Evolutionary conservation across 2,329 filamentous ascomycete genomes (phyloP), one percentile per base, ranked within the genome.

Genomic region (Tolypocladium album): DNA sequence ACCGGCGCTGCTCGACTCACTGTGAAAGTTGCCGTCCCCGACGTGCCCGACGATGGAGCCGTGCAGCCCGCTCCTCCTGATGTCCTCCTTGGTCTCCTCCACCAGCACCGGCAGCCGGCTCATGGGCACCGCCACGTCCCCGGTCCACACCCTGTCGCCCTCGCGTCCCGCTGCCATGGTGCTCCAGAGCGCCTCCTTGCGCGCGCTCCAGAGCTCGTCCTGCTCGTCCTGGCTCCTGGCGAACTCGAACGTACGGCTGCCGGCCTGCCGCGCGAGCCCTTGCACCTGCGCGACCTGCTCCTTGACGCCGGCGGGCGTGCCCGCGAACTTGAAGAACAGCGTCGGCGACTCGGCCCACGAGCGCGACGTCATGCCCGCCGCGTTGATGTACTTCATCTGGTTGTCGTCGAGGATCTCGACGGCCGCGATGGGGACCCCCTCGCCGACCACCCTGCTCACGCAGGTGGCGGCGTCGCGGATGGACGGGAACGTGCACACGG

Each of bases 391-490:
- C 66, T 76, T 78, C 83, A 97, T 97, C 77, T 96, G 92, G 60
- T 92, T 88, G 70, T 96, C 92, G 75, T 97, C 92, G 36, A 97
- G 79, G 61, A 97, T 88, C 76, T 97, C 92, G 52, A 97, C 86
- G n/a, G 92, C 92, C 0, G 92, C 92, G 50, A 97, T 87, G 38
- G 89, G 90, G 13, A 96, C 83, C 34, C 91, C 92, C 58, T 88
- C 83, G 53, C 84, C 85, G 5, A 97, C 92, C 13, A 96, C 90
- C 59, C 82, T 82, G 65, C 87, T 85, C 2, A 94, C 92, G 71
- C 90, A 95, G 69, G 87, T 82, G 20, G 90, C 90, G 1, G 91
- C 91, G 64, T 84, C 78, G 55, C 88, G 85, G 64, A 96, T 76
- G 36, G 75, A 70, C 11, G 74, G 74, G 70, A 83, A 83, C 59